phyloP scores from a whole-genome alignment of 768 basidiomycete genomes.

The Gelatoporia subvermispora region DNA sequence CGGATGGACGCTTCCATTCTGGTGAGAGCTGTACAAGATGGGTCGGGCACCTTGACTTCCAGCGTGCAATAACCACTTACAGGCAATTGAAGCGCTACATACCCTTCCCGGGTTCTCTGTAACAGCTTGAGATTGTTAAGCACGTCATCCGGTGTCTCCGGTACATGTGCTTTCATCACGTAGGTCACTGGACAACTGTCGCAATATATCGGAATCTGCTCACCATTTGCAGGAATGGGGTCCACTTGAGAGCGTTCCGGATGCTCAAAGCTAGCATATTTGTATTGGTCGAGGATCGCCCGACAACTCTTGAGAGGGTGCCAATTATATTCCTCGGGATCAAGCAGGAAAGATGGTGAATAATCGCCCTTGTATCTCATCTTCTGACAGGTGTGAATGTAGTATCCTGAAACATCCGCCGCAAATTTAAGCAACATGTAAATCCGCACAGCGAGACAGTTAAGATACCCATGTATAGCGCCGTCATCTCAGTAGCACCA shows the following conservation, averaged over 20 bases:
- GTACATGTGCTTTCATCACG: background rate
- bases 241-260: constrained; percentile 48
- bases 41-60: too few relatives aligned
- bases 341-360: constrained; percentile 77
- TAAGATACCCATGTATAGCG: constrained; percentile 80
- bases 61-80: too few relatives aligned
- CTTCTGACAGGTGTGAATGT: constrained; percentile 88
- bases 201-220: background rate
- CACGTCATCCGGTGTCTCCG: background rate
- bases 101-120: background rate
- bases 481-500: constrained; percentile 58
- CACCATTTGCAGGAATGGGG: constrained; percentile 26
- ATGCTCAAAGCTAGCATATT: constrained; percentile 66
- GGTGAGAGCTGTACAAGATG: background rate
- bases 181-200: too few relatives aligned
- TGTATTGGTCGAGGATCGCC: constrained; percentile 56
- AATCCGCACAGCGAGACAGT: background rate
- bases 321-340: constrained; percentile 83
- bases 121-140: background rate
- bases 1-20: constrained; percentile 13
- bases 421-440: background rate
- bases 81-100: background rate
- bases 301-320: constrained; percentile 58
- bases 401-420: constrained; percentile 71
- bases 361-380: constrained; percentile 98